phyloP scores from a whole-genome alignment of 495 filamentous ascomycete genomes.

The Penicillium daleae region DNA sequence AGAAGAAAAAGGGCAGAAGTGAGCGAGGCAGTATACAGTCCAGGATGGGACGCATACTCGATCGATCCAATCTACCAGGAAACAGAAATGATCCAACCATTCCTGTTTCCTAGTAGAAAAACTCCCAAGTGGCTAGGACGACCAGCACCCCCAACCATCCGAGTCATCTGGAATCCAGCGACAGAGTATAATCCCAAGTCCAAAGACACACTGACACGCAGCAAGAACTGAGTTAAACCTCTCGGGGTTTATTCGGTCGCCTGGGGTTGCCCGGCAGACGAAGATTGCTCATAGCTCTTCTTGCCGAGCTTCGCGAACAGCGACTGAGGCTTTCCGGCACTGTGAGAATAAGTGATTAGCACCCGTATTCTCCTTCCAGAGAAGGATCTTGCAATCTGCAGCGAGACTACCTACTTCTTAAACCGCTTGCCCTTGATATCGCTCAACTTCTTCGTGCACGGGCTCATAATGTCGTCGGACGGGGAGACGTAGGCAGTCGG shows the following conservation, averaged over 20 bases:
- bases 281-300: slow-evolving; percentile 53
- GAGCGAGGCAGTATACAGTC: neutral
- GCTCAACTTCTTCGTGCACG: slow-evolving; percentile 87
- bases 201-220: neutral
- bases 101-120: neutral
- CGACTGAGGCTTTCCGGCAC: slow-evolving; percentile 53
- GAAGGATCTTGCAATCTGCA: neutral
- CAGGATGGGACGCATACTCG: neutral
- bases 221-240: slow-evolving; percentile 8
- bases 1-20: slow-evolving; percentile 6
- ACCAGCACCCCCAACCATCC: slow-evolving; percentile 9
- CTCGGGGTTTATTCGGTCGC: slow-evolving; percentile 19
- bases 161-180: neutral
- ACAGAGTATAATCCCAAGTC: neutral
- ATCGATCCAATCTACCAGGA: slow-evolving; percentile 1
- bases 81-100: neutral
- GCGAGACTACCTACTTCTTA: slow-evolving; percentile 47
- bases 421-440: slow-evolving; percentile 83
- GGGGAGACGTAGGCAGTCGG: slow-evolving; percentile 82
- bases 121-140: neutral
- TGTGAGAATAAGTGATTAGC: slow-evolving; percentile 19
- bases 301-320: slow-evolving; percentile 55
- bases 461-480: slow-evolving; percentile 89
- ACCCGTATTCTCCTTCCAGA: no score
- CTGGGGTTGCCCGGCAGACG: slow-evolving; percentile 29